Conservation (phyloP, 371 early-diverging fungal species). For the Mortierella sp. region DNA sequence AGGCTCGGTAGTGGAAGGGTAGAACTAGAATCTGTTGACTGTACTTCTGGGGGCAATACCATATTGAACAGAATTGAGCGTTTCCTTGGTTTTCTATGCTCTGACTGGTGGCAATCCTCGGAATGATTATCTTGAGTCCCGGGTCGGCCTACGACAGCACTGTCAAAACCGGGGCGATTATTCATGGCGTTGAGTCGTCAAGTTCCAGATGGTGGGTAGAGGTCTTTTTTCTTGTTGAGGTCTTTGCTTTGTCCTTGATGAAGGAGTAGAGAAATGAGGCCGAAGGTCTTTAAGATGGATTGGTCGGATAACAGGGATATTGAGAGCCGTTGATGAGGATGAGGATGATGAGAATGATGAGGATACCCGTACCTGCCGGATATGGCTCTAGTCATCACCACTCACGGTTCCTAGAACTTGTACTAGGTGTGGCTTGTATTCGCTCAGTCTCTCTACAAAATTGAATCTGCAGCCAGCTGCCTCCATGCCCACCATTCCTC, state of each 20-base stretch:
- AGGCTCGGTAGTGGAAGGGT: constrained; percentile 26
- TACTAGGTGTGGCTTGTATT: background rate
- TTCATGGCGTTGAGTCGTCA: background rate
- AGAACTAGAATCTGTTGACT: constrained; percentile 19
- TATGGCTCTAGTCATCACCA: no score
- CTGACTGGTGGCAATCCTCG: background rate
- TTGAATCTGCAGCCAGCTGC: background rate
- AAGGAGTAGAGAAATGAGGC: background rate
- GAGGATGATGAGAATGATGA: no score
- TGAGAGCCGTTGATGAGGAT: no score
- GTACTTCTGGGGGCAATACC: constrained; percentile 39
- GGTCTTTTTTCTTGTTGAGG: constrained; percentile 8
- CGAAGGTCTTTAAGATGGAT: no score
- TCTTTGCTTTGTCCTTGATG: background rate
- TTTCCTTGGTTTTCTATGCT: constrained; percentile 18
- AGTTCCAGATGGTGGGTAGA: background rate
- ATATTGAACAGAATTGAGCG: constrained; percentile 42
- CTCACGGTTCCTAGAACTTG: background rate
- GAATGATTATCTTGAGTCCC: background rate
- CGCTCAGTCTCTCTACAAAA: background rate
- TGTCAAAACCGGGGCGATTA: background rate
- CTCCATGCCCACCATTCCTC: constrained; percentile 12
- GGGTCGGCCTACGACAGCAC: background rate
- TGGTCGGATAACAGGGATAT: no score
- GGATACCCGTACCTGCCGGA: no score